Conservation (phyloP, 768 basidiomycete species). For the Suillus brevipes region DNA sequence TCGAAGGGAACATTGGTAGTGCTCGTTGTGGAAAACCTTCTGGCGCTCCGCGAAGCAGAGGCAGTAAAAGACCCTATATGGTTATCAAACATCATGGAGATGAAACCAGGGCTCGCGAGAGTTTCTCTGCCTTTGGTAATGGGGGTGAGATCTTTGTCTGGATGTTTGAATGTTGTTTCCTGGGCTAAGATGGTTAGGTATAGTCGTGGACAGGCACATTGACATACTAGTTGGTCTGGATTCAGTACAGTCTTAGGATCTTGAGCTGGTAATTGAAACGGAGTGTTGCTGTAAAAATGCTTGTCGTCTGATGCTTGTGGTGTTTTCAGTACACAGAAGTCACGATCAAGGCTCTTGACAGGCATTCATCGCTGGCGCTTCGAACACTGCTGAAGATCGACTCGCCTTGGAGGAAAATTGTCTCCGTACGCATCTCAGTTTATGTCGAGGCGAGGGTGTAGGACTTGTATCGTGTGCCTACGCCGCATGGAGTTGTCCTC, state of each 20-base stretch:
- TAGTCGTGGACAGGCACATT: constrained; percentile 9
- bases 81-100: no score
- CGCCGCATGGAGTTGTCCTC: not conserved
- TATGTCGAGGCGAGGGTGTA: not conserved
- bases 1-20: not conserved
- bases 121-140: no score
- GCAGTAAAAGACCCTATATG: no score
- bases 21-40: constrained; percentile 14
- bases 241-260: not conserved
- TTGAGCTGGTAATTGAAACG: constrained; percentile 2
- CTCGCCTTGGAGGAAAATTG: not conserved
- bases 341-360: not conserved
- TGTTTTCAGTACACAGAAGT: not conserved
- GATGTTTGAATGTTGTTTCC: constrained; percentile 3
- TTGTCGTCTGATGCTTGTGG: constrained; percentile 8
- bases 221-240: constrained; percentile 6
- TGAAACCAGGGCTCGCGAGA: no score
- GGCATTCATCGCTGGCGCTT: not conserved
- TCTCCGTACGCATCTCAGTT: not conserved
- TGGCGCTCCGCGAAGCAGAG: constrained; percentile 9
- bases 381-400: not conserved
- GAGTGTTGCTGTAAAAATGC: not conserved
- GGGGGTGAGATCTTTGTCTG: constrained; percentile 7
- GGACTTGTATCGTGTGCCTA: not conserved
- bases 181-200: not conserved